These are phyloP conservation scores for Puccinia polysora DNA, from an alignment of 1,284 basidiomycete genomes.

Conservation along the genomic window DNA sequence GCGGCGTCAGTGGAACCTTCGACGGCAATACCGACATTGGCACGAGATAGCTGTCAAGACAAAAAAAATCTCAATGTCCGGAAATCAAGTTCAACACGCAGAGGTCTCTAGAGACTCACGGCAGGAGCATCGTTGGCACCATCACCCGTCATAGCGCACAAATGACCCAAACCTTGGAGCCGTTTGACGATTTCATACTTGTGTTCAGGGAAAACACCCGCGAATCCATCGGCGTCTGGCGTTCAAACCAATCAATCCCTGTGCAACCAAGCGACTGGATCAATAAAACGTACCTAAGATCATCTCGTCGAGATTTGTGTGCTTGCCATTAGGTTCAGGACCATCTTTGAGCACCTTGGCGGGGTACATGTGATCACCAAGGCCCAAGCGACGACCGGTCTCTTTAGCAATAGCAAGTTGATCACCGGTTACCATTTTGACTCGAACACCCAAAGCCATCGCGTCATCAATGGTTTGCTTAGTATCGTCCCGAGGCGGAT, in stretches of 20 bases:
- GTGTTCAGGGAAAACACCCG: constrained; percentile 75
- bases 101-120: constrained; percentile 29
- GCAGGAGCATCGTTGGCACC: constrained; percentile 95
- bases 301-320: constrained; percentile 38
- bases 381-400: constrained; percentile 91
- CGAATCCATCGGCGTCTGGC: constrained; percentile 81
- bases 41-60: constrained; percentile 66
- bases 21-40: constrained; percentile 60
- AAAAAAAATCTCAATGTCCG: background rate
- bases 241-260: background rate
- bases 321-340: constrained; percentile 64
- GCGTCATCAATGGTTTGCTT: constrained; percentile 99
- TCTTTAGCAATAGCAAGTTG: constrained; percentile 99
- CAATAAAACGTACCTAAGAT: constrained; percentile 59
- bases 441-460: constrained; percentile 87
- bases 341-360: constrained; percentile 91
- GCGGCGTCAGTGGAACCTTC: constrained; percentile 94
- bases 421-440: constrained; percentile 99
- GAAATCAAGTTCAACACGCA: background rate
- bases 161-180: constrained; percentile 68
- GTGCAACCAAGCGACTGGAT: background rate
- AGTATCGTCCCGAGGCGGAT: constrained; percentile 95
- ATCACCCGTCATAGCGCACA: constrained; percentile 61
- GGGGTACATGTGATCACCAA: constrained; percentile 94
- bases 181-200: constrained; percentile 68